Percentiles rank a stretch among this genome's conserved stretches.
Conservation (phyloP, 2,329 filamentous ascomycete species). For the Calonectria honghensis region DNA sequence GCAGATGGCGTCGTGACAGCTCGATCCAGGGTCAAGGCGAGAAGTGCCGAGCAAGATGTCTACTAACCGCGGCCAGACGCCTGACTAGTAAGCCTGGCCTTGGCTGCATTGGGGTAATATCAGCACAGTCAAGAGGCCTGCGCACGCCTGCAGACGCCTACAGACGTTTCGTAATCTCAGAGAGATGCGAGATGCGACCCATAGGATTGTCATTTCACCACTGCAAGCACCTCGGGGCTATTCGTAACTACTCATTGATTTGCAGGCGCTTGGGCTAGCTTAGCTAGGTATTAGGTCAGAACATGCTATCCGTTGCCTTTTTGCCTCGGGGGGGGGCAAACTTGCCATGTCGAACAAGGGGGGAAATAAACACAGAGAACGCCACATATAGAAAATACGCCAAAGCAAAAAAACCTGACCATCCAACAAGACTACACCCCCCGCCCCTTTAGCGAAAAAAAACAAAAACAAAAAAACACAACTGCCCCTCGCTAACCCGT, state of each 20-base stretch:
- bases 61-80: slow-evolving; percentile 2
- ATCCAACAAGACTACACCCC: not conserved
- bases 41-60: slow-evolving; percentile 26
- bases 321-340: not conserved
- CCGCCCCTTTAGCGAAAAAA: not conserved
- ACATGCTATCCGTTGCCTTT: slow-evolving; percentile 15
- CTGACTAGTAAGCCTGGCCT: slow-evolving; percentile 24
- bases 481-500: slow-evolving; percentile 41
- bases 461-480: slow-evolving; percentile 40
- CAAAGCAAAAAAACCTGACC: not conserved
- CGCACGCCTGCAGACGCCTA: not conserved
- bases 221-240: slow-evolving; percentile 6
- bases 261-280: slow-evolving; percentile 20
- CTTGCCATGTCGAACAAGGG: slow-evolving; percentile 10
- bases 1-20: slow-evolving; percentile 28
- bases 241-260: slow-evolving; percentile 23
- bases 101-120: slow-evolving; percentile 24
- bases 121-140: not conserved
- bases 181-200: slow-evolving; percentile 5
- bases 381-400: slow-evolving; percentile 8
- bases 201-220: slow-evolving; percentile 13
- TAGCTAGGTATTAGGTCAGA: not conserved
- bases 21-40: slow-evolving; percentile 26
- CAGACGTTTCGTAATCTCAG: slow-evolving; percentile 7
- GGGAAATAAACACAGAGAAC: slow-evolving; percentile 22